Evolutionary conservation across 306 rosid species (phyloP), one percentile per base, ranked within the genome.

Genomic region (Hippophae gyantsensis): DNA sequence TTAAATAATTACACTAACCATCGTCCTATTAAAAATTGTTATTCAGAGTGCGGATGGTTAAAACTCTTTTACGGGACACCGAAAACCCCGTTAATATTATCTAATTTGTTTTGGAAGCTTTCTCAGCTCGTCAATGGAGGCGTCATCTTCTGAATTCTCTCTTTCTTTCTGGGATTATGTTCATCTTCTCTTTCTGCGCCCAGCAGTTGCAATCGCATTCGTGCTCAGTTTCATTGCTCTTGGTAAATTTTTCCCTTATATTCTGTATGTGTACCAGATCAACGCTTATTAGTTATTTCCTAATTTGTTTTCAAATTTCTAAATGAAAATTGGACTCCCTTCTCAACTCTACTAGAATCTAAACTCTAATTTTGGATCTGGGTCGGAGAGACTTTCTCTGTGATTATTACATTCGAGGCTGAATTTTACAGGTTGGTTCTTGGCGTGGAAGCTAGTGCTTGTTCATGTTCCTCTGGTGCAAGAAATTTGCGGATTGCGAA

Each of bases 391-490:
- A 38, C 62, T 47, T 59, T 43, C 11, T 5, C 23, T 18, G 13
- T 7, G 5, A 44, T 56, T 46, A 38, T 10, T 42, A 7, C 45
- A 43, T 66, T n/a, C n/a, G 57, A 11, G 11, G 23, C 23, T 9
- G 64, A 60, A 47, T 11, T 69, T 66, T 46, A 43, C 43, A 85
- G 96, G 98, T 61, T 90, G 98, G 96, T 83, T 71, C 26, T 54
- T 85, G 79, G 96, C 88, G 51, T 92, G 98, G 98, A 92, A 92
- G 72, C 50, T 92, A 12, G 96, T 87, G 12, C 75, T 85, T 46
- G 93, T 87, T 71, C 96, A 87, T 25, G 96, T 92, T 46, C 95
- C 96, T 56, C 59, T 92, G 61, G 96, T 92, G 45, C 98, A 92
- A 68, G 95, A 92, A 74, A 64, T 87, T 62, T 87, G 81, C 41